Evolutionary conservation across 1,284 basidiomycete species (phyloP), one percentile per base, ranked within the genome.

Genomic region (Melampsora americana): DNA sequence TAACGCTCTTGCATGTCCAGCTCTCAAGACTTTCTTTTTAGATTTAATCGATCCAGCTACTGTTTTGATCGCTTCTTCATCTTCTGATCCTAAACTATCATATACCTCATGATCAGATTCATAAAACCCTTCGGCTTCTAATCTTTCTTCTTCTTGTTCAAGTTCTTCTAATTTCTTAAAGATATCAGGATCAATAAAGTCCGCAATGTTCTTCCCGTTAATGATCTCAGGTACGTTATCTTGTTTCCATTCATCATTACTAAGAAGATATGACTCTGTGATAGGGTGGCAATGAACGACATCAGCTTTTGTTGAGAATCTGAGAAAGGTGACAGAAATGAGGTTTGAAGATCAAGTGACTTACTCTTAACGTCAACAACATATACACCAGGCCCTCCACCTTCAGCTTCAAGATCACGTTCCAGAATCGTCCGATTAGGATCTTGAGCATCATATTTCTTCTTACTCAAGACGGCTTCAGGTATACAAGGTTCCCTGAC

Each of bases 111-210:
- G 82, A 73, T 92, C 92, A 77, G 86, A 89, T 64, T 92, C 92
- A 84, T 99, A 99, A 86, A 93, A 98, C 5, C 95, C 96, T 82
- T 98, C 92, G 0, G 90, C 90, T 83, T 94, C 88, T 35, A 99
- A 87, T 81, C 88, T 89, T 85, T 97, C 95, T 84, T 99, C 95
- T 83, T 99, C 95, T 50, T 92, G 89, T 85, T 99, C 96, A 71
- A 99, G 89, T 12, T 93, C 95, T 82, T 98, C 95, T 77, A 99
- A 89, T 84, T 93, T 95, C 84, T 95, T 93, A 56, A 89, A 89
- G 79, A 99, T 99, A 82, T 99, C 96, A n/a, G 94, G 92, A 83
- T 99, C 96, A 84, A 99, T 92, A 81, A 99, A 99, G 86, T 99
- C 95, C 53, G 95, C 95, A 75, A 99, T 86, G 85, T 99, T 99